These are phyloP conservation scores for Bruguiera hainesii DNA, from an alignment of 441 rosid genomes.

Conservation along the genomic window DNA sequence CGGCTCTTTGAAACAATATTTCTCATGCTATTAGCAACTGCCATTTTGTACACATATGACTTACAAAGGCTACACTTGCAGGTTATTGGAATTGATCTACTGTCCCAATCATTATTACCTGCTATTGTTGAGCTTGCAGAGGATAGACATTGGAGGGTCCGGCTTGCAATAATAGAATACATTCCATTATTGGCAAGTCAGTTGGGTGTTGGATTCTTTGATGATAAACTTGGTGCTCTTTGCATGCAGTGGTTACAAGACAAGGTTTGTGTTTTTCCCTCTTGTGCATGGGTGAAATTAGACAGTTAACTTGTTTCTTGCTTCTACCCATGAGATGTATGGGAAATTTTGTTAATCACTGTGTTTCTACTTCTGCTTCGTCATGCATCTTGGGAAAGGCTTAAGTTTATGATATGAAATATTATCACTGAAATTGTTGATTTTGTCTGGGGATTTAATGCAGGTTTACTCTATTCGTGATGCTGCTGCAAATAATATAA, in stretches of 20 bases:
- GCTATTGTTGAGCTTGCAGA: conserved; percentile 99
- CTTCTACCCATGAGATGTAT: conserved; percentile 2
- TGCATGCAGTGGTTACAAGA: conserved; percentile 99
- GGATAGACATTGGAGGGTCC: conserved; percentile 98
- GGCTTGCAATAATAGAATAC: conserved; percentile 95
- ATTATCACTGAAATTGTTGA: background rate
- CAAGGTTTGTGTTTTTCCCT: conserved; percentile 47
- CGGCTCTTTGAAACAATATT: background rate
- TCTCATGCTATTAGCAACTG: background rate
- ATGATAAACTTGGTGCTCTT: conserved; percentile 94
- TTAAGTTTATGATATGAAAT: too few species aligned
- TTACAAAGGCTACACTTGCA: conserved; percentile 25
- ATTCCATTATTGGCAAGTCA: conserved; percentile 91
- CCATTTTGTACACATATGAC: background rate
- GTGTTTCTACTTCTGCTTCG: too few species aligned
- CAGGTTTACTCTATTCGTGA: conserved; percentile 96
- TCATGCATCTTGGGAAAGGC: too few species aligned
- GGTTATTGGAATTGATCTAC: conserved; percentile 96
- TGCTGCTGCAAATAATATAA: conserved; percentile 96
- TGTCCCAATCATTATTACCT: conserved; percentile 88
- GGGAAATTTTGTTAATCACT: too few species aligned
- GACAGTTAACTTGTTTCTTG: background rate
- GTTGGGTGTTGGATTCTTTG: conserved; percentile 93
- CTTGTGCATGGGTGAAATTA: conserved; percentile 3
- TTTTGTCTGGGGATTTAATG: conserved; percentile 19